Base-by-base conservation (phyloP, 139 green algal genomes). In the Pycnococcus provasolii region DNA sequence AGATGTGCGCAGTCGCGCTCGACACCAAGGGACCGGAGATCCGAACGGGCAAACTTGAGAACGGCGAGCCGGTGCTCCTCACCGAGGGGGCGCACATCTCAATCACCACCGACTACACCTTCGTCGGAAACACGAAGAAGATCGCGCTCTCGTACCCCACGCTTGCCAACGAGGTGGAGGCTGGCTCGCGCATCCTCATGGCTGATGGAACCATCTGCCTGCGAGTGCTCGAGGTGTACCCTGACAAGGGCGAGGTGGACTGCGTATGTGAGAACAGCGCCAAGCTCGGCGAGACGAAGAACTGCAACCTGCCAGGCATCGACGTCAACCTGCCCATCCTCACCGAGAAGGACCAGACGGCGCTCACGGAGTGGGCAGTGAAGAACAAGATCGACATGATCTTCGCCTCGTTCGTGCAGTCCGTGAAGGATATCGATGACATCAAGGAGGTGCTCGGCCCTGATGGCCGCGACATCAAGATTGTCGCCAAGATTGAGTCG, bases 11-110 rank as follows among this genome's bases (percentile, higher is more conserved):
- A 8, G 90, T 96, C 8, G 92, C 98, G 89, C 88, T 98, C 13
- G 92, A 98, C 73, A 98, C 92, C 45, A 98, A 98, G 87, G 90
- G 92, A 13, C 92, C 92, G 43, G 92, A 98, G 78, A 97, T 98
- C 41, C 53, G 53, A 15, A 60, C 53, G 6, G 53, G 53, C 4
- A 60, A 15, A n/a, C 53, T 60, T 26, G 13, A 60, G 53, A 37
- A 60, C 53, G 53, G 86, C 73, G 80, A 92, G 79, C 86, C 87
- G 0, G 76, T 96, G 45, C 79, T 86, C 69, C 71, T 81, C 3
- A 62, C 67, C 60, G 43, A 45, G 13, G 71, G 60, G 4, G 43
- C 68, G 57, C 40, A 94, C 26, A 74, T 96, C 39, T 94, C 84
- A 44, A 83, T 96, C 68, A 96, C 90, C 42, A 96, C 91, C 7